phyloP scores from a whole-genome alignment of 2,329 filamentous ascomycete genomes.

The Achaetomium macrosporum region DNA sequence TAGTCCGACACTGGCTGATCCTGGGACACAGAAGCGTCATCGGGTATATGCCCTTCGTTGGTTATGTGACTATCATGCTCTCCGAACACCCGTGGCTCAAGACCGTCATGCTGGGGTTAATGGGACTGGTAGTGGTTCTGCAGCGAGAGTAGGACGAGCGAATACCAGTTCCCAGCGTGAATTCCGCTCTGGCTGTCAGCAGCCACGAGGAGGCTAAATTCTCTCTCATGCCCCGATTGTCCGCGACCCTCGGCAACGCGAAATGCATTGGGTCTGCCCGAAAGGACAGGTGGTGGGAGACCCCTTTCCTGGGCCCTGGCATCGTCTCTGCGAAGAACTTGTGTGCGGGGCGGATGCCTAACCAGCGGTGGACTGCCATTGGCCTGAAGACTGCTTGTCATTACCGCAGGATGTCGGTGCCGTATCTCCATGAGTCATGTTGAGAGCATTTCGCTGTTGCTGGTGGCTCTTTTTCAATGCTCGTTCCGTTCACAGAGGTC shows the following conservation, averaged over 20 bases:
- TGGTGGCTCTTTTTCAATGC: no score
- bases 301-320: not conserved
- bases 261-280: not conserved
- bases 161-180: not conserved
- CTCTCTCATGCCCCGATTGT: not conserved
- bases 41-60: conserved; percentile 88
- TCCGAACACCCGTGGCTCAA: conserved; percentile 97
- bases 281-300: not conserved
- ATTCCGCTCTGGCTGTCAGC: not conserved
- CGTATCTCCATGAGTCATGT: no score
- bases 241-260: not conserved
- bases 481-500: no score
- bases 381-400: not conserved
- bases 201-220: not conserved
- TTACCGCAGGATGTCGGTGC: not conserved
- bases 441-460: no score
- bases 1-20: conserved; percentile 16
- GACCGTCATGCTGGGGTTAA: conserved; percentile 86
- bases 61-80: conserved; percentile 93
- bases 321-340: conserved; percentile 7
- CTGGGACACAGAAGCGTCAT: conserved; percentile 52
- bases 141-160: conserved; percentile 66
- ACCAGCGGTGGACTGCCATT: not conserved
- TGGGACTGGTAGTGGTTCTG: conserved; percentile 89
- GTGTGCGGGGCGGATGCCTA: conserved; percentile 9